A percentile compares a stretch with the other conserved stretches of the same genome.
phyloP scores from a whole-genome alignment of 1,139 yeast genomes.

The Candida tunisiensis region DNA sequence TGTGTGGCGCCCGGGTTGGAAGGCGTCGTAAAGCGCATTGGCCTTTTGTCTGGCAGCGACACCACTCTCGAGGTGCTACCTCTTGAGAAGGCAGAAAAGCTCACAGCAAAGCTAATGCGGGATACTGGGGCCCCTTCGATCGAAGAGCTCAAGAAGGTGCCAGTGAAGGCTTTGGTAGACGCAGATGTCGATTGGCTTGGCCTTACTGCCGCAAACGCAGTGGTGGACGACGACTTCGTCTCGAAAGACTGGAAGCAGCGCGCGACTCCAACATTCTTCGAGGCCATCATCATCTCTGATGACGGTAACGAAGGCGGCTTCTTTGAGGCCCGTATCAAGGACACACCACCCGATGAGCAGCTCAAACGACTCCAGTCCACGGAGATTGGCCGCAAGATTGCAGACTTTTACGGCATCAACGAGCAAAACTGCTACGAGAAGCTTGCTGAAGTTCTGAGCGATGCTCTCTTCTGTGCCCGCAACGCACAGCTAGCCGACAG shows the following conservation, averaged over 20 bases:
- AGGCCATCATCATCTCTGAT: constrained; percentile 9
- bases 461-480: too few relatives aligned
- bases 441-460: too few relatives aligned
- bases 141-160: constrained; percentile 5
- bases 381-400: too few relatives aligned
- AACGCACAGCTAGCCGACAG: too few relatives aligned
- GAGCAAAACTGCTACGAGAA: too few relatives aligned
- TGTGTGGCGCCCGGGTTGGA: constrained; percentile 4
- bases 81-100: constrained; percentile 5
- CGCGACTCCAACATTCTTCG: constrained; percentile 2
- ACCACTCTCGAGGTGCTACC: constrained; percentile 4
- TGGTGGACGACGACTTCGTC: constrained; percentile 9
- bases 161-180: constrained; percentile 7
- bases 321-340: too few relatives aligned
- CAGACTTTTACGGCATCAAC: too few relatives aligned
- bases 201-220: constrained; percentile 7
- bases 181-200: constrained; percentile 6
- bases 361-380: too few relatives aligned
- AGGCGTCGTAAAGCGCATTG: constrained; percentile 7
- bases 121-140: too few relatives aligned
- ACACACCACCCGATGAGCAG: too few relatives aligned
- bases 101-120: constrained; percentile 2
- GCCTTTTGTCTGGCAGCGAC: constrained; percentile 8
- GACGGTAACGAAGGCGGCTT: constrained; percentile 11
- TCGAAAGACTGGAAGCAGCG: constrained; percentile 5